Evolutionary conservation across 2,329 filamentous ascomycete genomes (phyloP), one percentile per base, ranked within the genome.

Genomic region (Penicillium sp.): DNA sequence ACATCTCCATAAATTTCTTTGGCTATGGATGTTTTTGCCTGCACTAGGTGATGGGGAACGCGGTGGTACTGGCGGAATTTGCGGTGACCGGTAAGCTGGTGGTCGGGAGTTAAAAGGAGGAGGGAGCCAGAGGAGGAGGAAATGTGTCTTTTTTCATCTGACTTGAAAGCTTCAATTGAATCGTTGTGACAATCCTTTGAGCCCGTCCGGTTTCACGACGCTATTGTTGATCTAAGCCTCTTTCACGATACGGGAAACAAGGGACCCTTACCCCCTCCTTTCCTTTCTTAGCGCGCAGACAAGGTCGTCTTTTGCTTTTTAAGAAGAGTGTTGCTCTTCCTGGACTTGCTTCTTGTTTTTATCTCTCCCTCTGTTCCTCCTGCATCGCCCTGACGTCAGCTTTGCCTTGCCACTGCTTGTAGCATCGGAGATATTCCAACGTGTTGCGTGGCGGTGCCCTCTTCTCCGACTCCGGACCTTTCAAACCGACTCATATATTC

Each of bases 321-420:
- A 13, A n/a, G n/a, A 51, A 51, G 46, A 49, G 16, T 2, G 45
- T 46, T n/a, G 35, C 16, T 28, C 5, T 28, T n/a, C 45, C 26
- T 25, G 11, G 25, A 16, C 25, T 19, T 42, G 2, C n/a, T 16
- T 51, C 26, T 28, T 43, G 26, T n/a, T 22, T 35, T n/a, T 35
- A 8, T 35, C 30, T 16, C 10, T 22, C n/a, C 6, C n/a, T 10
- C 19, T 22, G 19, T 22, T 22, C 19, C 19, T 22, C 19, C 19
- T 52, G 55, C 40, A 52, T 42, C 38, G 37, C 30, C 48, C 48
- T 58, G 55, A 46, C 55, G 55, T 58, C 55, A 52, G 38, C 48
- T 16, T 28, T 10, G 38, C 26, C 38, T 58, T 19, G 48, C 55
- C 55, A 52, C 55, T 45, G 40, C 16, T 51, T 25, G 35, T 28